A percentile compares a stretch with the other conserved stretches of the same genome.
Conservation (phyloP, 2,329 filamentous ascomycete genomes). For the Ophiocordyceps camponoti-leonardi region DNA sequence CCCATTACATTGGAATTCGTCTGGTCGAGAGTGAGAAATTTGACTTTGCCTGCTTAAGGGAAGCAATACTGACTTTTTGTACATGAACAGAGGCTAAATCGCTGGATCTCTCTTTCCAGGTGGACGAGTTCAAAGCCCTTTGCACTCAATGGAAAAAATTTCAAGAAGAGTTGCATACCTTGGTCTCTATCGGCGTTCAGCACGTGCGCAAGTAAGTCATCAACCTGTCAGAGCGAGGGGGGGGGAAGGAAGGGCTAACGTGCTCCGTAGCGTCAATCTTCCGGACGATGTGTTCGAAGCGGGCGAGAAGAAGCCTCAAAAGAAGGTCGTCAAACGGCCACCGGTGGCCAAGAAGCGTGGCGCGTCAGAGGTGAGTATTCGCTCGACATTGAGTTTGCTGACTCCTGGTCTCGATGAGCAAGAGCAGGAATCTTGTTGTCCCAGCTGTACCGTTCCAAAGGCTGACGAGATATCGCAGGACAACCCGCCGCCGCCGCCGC, state of each 20-base stretch:
- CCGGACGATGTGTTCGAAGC: slow-evolving; percentile 78
- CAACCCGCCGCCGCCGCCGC: slow-evolving; percentile 17
- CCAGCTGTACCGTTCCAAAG: slow-evolving; percentile 1
- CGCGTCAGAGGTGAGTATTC: slow-evolving; percentile 24
- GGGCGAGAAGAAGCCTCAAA: slow-evolving; percentile 58
- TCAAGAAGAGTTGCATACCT: slow-evolving; percentile 47
- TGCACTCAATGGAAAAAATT: slow-evolving; percentile 64
- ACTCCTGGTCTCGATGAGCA: slow-evolving; percentile 1
- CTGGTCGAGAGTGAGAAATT: slow-evolving; percentile 48
- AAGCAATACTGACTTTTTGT: slow-evolving; percentile 11
- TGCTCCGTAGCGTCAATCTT: slow-evolving; percentile 53
- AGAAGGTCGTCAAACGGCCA: slow-evolving; percentile 27
- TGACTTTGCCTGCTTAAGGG: too few relatives aligned
- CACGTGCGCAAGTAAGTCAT: slow-evolving; percentile 65
- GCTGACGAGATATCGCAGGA: slow-evolving; percentile 16
- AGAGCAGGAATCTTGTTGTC: slow-evolving; percentile 1
- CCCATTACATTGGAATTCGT: slow-evolving; percentile 84
- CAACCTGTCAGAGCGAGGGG: too few relatives aligned
- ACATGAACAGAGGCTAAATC: slow-evolving; percentile 40
- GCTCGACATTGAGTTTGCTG: slow-evolving; percentile 4
- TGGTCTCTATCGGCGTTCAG: slow-evolving; percentile 54
- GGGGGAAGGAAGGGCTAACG: neutral
- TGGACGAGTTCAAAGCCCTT: slow-evolving; percentile 71
- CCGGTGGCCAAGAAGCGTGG: slow-evolving; percentile 28
- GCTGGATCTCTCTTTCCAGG: slow-evolving; percentile 65